Percentiles rank a stretch among this genome's conserved stretches.
Conservation (phyloP, 495 filamentous ascomycete species). For the Penicillium cinerascens region DNA sequence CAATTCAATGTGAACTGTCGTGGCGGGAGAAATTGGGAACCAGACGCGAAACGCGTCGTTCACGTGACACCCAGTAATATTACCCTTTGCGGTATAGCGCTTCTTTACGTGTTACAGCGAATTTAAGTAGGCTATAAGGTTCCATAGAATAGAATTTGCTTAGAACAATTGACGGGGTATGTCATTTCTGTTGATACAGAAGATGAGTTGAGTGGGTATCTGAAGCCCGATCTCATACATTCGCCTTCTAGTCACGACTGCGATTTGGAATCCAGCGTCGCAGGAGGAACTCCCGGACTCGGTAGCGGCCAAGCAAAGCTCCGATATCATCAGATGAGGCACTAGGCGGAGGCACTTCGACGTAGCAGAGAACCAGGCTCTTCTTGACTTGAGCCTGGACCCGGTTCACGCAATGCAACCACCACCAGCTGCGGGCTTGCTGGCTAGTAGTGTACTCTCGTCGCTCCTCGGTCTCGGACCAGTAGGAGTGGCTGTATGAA, state of each 20-base stretch:
- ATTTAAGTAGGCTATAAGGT: too few relatives aligned
- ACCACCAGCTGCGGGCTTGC: constrained; percentile 71
- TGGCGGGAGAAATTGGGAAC: constrained; percentile 9
- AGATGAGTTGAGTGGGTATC: constrained; percentile 11
- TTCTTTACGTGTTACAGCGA: neutral
- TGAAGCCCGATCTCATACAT: constrained; percentile 10
- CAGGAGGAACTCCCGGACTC: constrained; percentile 75
- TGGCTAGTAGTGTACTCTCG: constrained; percentile 44
- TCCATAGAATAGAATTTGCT: neutral
- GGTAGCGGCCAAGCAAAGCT: constrained; percentile 64
- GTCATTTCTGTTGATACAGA: neutral
- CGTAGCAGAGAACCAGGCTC: constrained; percentile 80
- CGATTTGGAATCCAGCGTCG: constrained; percentile 83
- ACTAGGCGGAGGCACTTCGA: constrained; percentile 77
- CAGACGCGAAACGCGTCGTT: constrained; percentile 35
- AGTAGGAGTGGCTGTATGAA: constrained; percentile 72
- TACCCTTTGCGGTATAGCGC: constrained; percentile 26
- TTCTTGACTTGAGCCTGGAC: constrained; percentile 90
- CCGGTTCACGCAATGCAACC: constrained; percentile 87
- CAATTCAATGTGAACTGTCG: neutral
- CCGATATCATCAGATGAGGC: constrained; percentile 51
- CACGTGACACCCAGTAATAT: constrained; percentile 39
- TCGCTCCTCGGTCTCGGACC: constrained; percentile 54
- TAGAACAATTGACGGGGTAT: neutral
- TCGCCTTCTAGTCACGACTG: constrained; percentile 54